Base-by-base conservation (phyloP, 2,329 filamentous ascomycete species). In the Torrubiellomyces zombiae region DNA sequence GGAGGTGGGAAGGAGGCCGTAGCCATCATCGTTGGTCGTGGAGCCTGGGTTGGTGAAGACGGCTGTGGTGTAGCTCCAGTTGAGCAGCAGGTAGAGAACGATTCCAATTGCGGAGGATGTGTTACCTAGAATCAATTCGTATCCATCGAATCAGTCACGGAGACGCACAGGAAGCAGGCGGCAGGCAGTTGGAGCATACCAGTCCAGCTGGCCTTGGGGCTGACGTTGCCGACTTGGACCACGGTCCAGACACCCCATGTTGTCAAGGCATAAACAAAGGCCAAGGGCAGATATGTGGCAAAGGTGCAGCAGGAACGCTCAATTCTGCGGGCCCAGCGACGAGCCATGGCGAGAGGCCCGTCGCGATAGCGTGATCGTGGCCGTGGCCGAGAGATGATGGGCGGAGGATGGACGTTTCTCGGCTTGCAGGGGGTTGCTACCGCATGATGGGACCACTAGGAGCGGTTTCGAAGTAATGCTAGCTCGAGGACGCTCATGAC, bases 211-310 rank as follows among this genome's bases (percentile, higher is more conserved):
- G 56, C 63, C 29, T 60, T 58, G 5, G 56, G 52, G 12, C 61
- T 55, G 25, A 53, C 55, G 15, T 64, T 60, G 26, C 80, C 78
- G 31, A 93, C 78, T 28, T 62, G 73, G 23, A 78, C 64, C 39
- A 85, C 67, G 7, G 93, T 83, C 64, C 78, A 94, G n/a, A 77
- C 68, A 3, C 82, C 85, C 89, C 89, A 98, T 8, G 77, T 77
- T n/a, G 82, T 86, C 37, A 94, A 51, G 28, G 76, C 67, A 44
- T 93, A 94, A 30, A 95, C 80, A 45, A 95, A 93, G 15, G 59
- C 58, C 11, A 95, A 62, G n/a, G 86, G 86, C 38, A 92, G 80
- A 50, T 83, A 93, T 14, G 71, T 79, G 26, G 77, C 63, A 32
- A 72, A 67, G 21, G 63, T 57, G 56, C 85, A 95, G 60, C 83